Evolutionary conservation across 164 flowering plant species (phyloP), one percentile per base, ranked within the genome.

Genomic region (Warburgia ugandensis): DNA sequence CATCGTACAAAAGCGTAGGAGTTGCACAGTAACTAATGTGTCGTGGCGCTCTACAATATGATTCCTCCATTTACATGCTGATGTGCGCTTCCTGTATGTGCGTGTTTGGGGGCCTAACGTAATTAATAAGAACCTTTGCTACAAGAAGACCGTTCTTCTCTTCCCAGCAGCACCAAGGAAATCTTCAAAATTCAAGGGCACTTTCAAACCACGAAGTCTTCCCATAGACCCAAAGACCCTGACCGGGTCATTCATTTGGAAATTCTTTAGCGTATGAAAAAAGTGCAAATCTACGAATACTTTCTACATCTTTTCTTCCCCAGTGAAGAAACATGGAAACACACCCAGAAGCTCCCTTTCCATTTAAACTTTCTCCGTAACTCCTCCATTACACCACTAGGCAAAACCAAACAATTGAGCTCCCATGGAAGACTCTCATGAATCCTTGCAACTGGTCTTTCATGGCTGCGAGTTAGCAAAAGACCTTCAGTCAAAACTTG

Each of bases 201-300:
- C 36, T 29, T 47, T 47, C 50, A 30, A 29, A 14, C 13, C 29
- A 13, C 22, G n/a, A n/a, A 26, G 51, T 48, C 51, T 7, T 48
- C 51, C 26, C 36, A 17, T 48, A 48, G 51, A 48, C 51, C 37
- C 22, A 20, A 48, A 19, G 51, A 48, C 51, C 22, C 16, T 30
- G 51, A 48, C 51, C 51, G 5, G 17, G 51, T 31, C 51, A 5
- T 19, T 19, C 31, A 29, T 8, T 28, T 16, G 22, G 9, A 12
- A 6, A n/a, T 47, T n/a, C 36, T 13, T 9, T 8, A 43, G 23
- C 46, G 46, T 43, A 23, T 43, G 10, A 2, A 43, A 22, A 9
- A 21, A 43, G 46, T 6, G n/a, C n/a, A n/a, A 8, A 21, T 23
- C 19, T 23, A 14, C 10, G 19, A 17, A 6, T 5, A n/a, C 11